Conservation (phyloP, 257 asterid species). For the Striga asiatica region DNA sequence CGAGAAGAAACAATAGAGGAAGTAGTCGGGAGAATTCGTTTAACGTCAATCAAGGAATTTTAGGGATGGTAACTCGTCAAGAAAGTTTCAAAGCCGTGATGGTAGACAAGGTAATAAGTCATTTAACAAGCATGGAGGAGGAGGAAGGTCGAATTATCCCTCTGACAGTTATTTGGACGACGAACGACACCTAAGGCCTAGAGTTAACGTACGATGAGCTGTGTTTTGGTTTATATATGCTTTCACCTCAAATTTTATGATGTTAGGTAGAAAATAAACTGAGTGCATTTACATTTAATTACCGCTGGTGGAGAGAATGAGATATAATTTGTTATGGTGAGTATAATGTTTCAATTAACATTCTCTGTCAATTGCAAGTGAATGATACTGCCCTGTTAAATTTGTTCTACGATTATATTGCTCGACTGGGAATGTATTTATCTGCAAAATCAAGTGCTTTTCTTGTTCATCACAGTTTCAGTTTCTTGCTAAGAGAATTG, state of each 20-base stretch:
- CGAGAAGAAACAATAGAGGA: slow-evolving; percentile 26
- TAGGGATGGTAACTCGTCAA: neutral
- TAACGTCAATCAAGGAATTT: neutral
- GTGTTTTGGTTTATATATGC: neutral
- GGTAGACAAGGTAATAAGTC: neutral
- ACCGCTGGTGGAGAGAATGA: neutral
- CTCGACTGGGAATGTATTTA: neutral
- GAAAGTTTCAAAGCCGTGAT: neutral
- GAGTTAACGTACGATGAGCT: slow-evolving; percentile 56
- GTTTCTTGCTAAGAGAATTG: too few relatives aligned
- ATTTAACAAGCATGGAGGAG: neutral
- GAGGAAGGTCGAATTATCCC: neutral
- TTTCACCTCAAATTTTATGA: neutral
- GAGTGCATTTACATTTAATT: neutral
- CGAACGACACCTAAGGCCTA: slow-evolving; percentile 44
- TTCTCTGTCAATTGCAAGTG: too few relatives aligned
- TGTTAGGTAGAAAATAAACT: neutral
- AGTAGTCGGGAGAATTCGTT: slow-evolving; percentile 21
- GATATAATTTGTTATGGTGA: too few relatives aligned
- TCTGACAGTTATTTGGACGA: slow-evolving; percentile 41
- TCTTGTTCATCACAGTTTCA: too few relatives aligned
- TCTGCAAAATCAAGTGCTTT: neutral
- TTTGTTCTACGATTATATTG: neutral
- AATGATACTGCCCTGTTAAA: neutral
- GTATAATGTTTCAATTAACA: too few relatives aligned